phyloP scores from a whole-genome alignment of 164 flowering plant species.

The Stephania cephalantha region DNA sequence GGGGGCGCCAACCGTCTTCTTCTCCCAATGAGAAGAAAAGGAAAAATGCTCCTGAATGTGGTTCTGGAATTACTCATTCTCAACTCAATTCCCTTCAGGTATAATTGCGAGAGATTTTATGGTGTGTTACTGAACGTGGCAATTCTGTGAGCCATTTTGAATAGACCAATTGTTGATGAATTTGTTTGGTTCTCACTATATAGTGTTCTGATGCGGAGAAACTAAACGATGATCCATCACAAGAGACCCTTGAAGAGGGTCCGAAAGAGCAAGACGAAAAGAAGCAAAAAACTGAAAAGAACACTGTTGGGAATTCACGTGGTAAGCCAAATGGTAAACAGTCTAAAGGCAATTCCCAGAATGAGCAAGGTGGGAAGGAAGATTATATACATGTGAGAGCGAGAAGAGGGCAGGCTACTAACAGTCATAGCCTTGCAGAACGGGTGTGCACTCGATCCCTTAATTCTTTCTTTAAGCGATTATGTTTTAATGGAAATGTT shows the following conservation, averaged over 20 bases:
- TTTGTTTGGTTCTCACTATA: neutral
- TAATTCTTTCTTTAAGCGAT: neutral
- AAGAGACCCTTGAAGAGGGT: constrained; percentile 32
- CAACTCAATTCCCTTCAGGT: constrained; percentile 42
- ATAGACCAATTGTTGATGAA: neutral
- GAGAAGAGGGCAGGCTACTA: constrained; percentile 92
- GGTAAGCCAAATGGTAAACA: constrained; percentile 50
- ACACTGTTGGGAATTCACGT: constrained; percentile 25
- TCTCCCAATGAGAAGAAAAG: constrained; percentile 55
- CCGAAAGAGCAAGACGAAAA: constrained; percentile 45
- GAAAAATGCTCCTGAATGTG: constrained; percentile 39
- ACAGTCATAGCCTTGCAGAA: constrained; percentile 98
- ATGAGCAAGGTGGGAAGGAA: constrained; percentile 57
- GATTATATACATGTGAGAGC: constrained; percentile 89
- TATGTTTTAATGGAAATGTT: neutral
- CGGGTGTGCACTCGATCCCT: constrained; percentile 38
- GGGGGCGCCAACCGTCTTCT: constrained; percentile 20
- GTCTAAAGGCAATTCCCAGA: constrained; percentile 45
- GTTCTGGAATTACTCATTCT: constrained; percentile 18
- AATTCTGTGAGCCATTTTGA: neutral
- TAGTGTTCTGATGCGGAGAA: constrained; percentile 39
- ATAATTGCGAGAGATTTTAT: constrained; percentile 2
- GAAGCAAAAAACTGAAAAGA: constrained; percentile 41
- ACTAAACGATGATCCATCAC: constrained; percentile 30
- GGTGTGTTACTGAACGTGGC: neutral